Evolutionary conservation across 129 eudicot species (phyloP).

Genomic region (Pulicaria dysenterica): DNA sequence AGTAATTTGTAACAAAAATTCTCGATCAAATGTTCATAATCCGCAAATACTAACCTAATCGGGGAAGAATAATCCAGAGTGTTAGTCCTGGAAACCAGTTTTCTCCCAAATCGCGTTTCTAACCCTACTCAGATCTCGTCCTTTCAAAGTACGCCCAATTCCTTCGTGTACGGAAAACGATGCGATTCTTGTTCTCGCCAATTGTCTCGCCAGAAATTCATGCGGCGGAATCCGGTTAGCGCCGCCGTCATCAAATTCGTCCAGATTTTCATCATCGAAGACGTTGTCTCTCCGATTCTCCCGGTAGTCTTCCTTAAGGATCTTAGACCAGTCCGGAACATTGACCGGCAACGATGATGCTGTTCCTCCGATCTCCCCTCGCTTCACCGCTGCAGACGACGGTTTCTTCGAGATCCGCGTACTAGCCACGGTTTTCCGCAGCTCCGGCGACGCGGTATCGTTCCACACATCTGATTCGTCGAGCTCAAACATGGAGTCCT

Average conservation of each 20-base stretch:
- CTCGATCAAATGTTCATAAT: slow-evolving; percentile 18
- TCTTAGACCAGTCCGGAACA: slow-evolving; percentile 81
- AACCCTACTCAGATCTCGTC: slow-evolving; percentile 82
- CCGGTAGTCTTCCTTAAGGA: slow-evolving; percentile 53
- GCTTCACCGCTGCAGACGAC: slow-evolving; percentile 16
- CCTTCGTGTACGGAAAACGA: slow-evolving; percentile 81
- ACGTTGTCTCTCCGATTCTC: slow-evolving; percentile 38
- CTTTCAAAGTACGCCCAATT: slow-evolving; percentile 78
- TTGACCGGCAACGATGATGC: slow-evolving; percentile 72
- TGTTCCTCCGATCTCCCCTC: slow-evolving; percentile 35
- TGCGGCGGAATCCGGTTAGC: slow-evolving; percentile 38
- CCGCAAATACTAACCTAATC: slow-evolving; percentile 30
- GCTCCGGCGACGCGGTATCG: slow-evolving; percentile 58
- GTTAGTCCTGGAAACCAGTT: slow-evolving; percentile 77
- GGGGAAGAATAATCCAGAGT: not conserved
- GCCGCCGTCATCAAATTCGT: slow-evolving; percentile 23
- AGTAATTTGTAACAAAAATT: slow-evolving; percentile 25
- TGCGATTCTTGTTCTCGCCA: slow-evolving; percentile 37
- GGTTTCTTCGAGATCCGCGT: slow-evolving; percentile 47
- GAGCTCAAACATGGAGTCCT: slow-evolving; percentile 59
- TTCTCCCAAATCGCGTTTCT: slow-evolving; percentile 88
- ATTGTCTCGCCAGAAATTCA: slow-evolving; percentile 40
- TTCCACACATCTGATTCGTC: slow-evolving; percentile 83
- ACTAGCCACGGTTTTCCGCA: slow-evolving; percentile 31
- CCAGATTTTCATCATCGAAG: slow-evolving; percentile 37